These are phyloP conservation scores for Pythium periplocum DNA, from an alignment of 352 stramenopile genomes.

Conservation along the genomic window DNA sequence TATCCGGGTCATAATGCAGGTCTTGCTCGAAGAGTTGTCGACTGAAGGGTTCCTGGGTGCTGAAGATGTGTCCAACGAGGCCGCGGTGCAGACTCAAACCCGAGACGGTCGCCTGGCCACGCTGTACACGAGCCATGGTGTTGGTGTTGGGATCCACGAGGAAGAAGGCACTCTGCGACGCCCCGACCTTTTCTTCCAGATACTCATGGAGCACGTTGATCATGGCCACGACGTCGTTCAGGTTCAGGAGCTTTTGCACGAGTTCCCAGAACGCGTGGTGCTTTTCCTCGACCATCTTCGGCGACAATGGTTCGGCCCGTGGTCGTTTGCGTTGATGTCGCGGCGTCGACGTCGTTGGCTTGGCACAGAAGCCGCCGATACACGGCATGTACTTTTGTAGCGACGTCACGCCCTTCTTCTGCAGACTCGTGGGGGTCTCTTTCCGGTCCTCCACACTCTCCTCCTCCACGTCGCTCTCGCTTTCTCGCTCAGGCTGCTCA, in stretches of 20 bases:
- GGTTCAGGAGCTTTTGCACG: conserved; percentile 54
- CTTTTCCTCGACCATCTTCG: conserved; percentile 35
- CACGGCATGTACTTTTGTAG: too few relatives aligned
- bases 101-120: conserved; percentile 39
- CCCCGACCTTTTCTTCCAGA: conserved; percentile 46
- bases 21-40: conserved; percentile 42
- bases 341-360: too few relatives aligned
- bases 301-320: neutral
- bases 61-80: conserved; percentile 42
- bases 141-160: conserved; percentile 70
- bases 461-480: too few relatives aligned
- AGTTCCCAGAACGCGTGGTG: conserved; percentile 77
- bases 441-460: too few relatives aligned
- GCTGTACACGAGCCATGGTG: conserved; percentile 69
- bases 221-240: conserved; percentile 78
- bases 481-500: too few relatives aligned
- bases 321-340: neutral
- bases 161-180: conserved; percentile 52
- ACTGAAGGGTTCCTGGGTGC: conserved; percentile 26
- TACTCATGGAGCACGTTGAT: conserved; percentile 66
- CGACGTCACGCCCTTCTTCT: too few relatives aligned
- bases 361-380: too few relatives aligned
- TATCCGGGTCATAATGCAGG: conserved; percentile 45
- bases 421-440: too few relatives aligned
- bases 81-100: conserved; percentile 42